A percentile compares a stretch with the other conserved stretches of the same genome.
Evolutionary conservation across 352 stramenopile species (phyloP).

Genomic region (Discostella stelligera): DNA sequence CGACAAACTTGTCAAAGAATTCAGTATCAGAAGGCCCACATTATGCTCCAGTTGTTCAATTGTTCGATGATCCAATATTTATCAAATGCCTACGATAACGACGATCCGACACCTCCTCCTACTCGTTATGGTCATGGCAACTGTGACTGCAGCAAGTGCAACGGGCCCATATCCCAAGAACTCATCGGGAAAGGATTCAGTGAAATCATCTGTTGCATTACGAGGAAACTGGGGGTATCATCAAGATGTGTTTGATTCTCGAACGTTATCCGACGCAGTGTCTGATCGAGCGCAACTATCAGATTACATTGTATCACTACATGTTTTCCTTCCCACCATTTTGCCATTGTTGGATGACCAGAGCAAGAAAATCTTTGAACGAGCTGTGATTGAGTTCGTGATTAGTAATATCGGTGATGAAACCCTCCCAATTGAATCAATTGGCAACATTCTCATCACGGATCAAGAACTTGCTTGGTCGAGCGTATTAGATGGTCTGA

Average conservation of each 20-base stretch:
- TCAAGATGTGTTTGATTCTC: not conserved
- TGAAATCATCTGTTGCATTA: not conserved
- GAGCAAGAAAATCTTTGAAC: constrained; percentile 15
- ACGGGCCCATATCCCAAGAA: not conserved
- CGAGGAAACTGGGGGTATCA: not conserved
- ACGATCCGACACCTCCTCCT: not conserved
- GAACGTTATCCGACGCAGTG: not conserved
- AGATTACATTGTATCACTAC: constrained; percentile 10
- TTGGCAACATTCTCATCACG: constrained; percentile 15
- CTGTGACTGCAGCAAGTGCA: not conserved
- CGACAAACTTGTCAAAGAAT: not conserved
- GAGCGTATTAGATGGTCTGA: constrained; percentile 5
- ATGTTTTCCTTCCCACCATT: constrained; percentile 9
- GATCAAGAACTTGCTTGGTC: constrained; percentile 28
- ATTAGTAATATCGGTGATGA: constrained; percentile 1
- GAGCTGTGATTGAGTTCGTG: constrained; percentile 15
- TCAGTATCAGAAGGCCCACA: not conserved
- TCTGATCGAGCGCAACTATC: not conserved
- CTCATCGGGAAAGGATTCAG: not conserved
- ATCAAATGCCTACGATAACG: not conserved
- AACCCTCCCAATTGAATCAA: constrained; percentile 13
- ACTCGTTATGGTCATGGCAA: not conserved
- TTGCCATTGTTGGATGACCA: constrained; percentile 10
- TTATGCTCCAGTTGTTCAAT: not conserved
- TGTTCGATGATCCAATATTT: not conserved